Conservation (phyloP, 1,139 yeast species). For the Lipomyces yarrowii region DNA sequence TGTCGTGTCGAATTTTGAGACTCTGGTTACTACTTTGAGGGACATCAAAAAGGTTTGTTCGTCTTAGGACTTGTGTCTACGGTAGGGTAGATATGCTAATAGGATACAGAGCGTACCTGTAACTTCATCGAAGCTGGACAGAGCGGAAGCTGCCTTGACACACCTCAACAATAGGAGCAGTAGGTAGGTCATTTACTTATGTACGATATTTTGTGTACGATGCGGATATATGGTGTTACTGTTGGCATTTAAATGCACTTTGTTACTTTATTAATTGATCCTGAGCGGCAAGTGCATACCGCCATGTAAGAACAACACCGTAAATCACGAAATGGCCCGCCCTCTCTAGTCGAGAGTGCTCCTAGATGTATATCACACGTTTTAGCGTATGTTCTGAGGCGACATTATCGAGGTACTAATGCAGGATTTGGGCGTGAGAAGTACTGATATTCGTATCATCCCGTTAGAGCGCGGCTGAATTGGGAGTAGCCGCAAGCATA, state of each 20-base stretch:
- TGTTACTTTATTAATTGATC: background rate
- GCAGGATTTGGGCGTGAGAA: background rate
- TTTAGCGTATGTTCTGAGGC: background rate
- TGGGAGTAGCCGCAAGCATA: background rate
- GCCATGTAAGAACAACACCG: background rate
- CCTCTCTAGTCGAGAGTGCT: background rate
- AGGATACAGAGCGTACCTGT: conserved; percentile 15
- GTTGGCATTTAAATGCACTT: background rate
- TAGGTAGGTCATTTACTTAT: background rate
- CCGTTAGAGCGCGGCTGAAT: too few relatives aligned
- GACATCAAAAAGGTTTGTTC: conserved; percentile 26
- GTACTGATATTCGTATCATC: background rate
- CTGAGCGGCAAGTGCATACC: background rate
- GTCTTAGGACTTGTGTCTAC: background rate
- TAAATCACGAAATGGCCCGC: background rate
- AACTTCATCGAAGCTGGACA: conserved; percentile 17
- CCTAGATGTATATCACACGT: background rate
- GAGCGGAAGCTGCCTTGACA: conserved; percentile 24
- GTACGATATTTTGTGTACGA: background rate
- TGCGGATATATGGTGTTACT: background rate
- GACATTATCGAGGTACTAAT: background rate
- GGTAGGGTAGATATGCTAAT: background rate
- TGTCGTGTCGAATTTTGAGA: conserved; percentile 15
- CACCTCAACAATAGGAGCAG: conserved; percentile 10
- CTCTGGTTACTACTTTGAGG: conserved; percentile 13